Evolutionary conservation across 208 protist genomes (phyloP).

Genomic region (Acanthamoeba quina): DNA sequence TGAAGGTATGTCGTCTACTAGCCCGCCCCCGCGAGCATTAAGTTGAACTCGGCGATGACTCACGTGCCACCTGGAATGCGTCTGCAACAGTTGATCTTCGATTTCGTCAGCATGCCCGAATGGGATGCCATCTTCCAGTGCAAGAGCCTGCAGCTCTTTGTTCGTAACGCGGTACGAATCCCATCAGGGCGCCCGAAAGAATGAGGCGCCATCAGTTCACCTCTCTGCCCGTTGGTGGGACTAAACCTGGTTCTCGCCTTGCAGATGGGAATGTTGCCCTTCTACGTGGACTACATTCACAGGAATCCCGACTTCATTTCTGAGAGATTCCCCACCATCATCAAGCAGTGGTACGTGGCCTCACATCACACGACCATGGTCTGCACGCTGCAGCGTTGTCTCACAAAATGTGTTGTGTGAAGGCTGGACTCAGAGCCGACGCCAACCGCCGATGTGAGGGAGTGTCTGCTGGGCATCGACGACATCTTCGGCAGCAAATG

Average conservation of each 20-base stretch:
- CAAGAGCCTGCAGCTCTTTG: slow-evolving; percentile 33
- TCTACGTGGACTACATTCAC: slow-evolving; percentile 60
- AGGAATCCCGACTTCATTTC: slow-evolving; percentile 51
- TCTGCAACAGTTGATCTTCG: slow-evolving; percentile 38
- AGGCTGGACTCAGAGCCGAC: background rate
- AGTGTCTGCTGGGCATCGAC: background rate
- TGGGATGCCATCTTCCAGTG: slow-evolving; percentile 56
- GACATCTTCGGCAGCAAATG: slow-evolving; percentile 27
- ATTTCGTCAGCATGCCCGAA: slow-evolving; percentile 29
- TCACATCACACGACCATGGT: too few relatives aligned
- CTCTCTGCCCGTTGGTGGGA: background rate
- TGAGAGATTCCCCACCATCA: slow-evolving; percentile 10
- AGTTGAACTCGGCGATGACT: background rate
- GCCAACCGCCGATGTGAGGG: background rate
- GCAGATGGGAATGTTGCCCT: slow-evolving; percentile 64
- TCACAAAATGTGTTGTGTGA: background rate
- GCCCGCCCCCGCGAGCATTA: background rate
- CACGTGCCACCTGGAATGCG: background rate
- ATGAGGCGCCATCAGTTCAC: background rate
- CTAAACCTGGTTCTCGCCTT: background rate
- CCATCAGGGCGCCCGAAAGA: background rate
- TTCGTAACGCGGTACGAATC: slow-evolving; percentile 13
- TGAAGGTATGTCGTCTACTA: slow-evolving; percentile 20
- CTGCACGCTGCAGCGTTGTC: background rate
- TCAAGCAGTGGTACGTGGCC: background rate